phyloP scores from a whole-genome alignment of 2,329 filamentous ascomycete genomes.

The Penicillium sp. region DNA sequence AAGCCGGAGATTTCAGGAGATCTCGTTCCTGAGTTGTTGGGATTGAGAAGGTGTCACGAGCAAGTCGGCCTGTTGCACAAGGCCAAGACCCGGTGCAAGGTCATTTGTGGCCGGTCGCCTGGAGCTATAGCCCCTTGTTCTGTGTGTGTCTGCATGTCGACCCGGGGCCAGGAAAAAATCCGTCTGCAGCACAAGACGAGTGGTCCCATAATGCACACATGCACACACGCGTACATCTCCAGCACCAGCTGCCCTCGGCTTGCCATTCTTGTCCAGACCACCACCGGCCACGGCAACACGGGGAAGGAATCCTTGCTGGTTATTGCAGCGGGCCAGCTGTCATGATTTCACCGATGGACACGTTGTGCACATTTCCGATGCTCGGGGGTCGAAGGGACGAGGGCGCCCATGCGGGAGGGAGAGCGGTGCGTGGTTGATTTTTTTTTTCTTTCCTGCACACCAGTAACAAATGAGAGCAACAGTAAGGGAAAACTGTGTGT shows the following conservation, averaged over 20 bases:
- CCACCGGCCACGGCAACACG: too few species aligned
- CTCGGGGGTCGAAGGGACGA: conserved; percentile 3
- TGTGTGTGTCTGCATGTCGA: not conserved
- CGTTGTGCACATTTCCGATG: conserved; percentile 3
- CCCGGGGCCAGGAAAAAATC: not conserved
- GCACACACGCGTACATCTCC: too few species aligned
- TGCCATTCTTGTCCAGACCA: too few species aligned
- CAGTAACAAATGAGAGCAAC: conserved; percentile 13
- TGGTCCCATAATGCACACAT: too few species aligned
- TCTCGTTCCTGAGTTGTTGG: conserved; percentile 8
- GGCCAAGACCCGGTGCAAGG: conserved; percentile 4
- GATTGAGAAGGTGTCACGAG: conserved; percentile 13
- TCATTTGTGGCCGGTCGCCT: not conserved
- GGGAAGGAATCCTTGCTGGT: conserved; percentile 5
- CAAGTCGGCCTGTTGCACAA: conserved; percentile 8
- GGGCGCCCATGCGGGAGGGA: conserved; percentile 6
- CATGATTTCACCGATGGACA: conserved; percentile 9
- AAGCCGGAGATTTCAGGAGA: conserved; percentile 8
- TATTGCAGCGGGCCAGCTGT: conserved; percentile 8
- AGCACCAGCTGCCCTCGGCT: too few species aligned
- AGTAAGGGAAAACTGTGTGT: conserved; percentile 17
- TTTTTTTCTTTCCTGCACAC: too few species aligned
- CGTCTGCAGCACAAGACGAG: too few species aligned
- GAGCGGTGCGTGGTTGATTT: conserved; percentile 5
- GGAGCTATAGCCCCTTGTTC: not conserved